Percentiles rank a stretch among this genome's conserved stretches.
These are phyloP conservation scores for Backusella circina DNA, from an alignment of 192 early-diverging fungal genomes.

Conservation along the genomic window DNA sequence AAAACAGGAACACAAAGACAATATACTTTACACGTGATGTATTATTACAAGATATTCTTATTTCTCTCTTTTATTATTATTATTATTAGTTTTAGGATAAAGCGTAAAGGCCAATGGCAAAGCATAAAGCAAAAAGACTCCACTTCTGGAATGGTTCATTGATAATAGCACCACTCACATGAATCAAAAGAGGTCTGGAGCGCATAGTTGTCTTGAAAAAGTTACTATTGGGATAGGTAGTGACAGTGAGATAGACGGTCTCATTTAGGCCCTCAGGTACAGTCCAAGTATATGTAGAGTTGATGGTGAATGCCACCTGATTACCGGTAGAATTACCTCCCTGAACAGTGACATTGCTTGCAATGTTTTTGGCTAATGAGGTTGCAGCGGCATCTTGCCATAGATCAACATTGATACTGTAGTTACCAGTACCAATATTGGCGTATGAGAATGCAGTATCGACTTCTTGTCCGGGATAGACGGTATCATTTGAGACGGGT, in stretches of 20 bases:
- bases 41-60: not conserved
- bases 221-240: not conserved
- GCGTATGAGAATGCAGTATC: constrained; percentile 16
- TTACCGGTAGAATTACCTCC: constrained; percentile 21
- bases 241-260: constrained; percentile 12
- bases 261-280: constrained; percentile 7
- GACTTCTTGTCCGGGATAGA: constrained; percentile 9
- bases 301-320: not conserved
- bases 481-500: constrained; percentile 14
- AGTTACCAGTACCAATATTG: constrained; percentile 27
- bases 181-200: not conserved
- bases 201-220: not conserved
- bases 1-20: not conserved
- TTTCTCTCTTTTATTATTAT: not conserved
- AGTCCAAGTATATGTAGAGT: constrained; percentile 19
- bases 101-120: not conserved
- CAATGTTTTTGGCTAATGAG: constrained; percentile 2
- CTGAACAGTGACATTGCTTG: not conserved
- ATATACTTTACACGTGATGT: not conserved
- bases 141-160: not conserved
- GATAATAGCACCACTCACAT: constrained; percentile 3
- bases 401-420: constrained; percentile 5
- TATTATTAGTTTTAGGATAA: not conserved
- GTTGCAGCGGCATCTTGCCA: constrained; percentile 7
- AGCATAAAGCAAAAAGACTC: not conserved